Conservation (phyloP, 2,329 filamentous ascomycete genomes). For the Neofusicoccum cordaticola region DNA sequence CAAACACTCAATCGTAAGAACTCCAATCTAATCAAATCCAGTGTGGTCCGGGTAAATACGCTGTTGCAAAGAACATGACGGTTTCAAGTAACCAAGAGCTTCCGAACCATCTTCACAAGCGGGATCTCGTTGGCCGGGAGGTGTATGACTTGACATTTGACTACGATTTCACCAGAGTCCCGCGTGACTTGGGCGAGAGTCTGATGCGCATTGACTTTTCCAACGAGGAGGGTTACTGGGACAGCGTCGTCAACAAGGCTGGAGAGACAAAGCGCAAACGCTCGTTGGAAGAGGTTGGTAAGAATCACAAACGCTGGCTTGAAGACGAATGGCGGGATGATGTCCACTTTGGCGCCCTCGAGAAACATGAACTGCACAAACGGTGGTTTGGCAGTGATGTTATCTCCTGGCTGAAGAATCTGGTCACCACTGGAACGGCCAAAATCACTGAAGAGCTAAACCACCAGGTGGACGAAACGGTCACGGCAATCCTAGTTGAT, state of each 20-base stretch:
- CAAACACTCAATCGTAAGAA: not conserved
- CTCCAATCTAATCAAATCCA: not conserved
- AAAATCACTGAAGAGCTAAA: conserved; percentile 28
- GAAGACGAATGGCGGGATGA: conserved; percentile 41
- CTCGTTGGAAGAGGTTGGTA: conserved; percentile 27
- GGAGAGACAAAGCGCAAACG: conserved; percentile 28
- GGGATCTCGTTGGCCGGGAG: not conserved
- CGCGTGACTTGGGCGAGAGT: conserved; percentile 17
- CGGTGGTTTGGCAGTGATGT: conserved; percentile 36
- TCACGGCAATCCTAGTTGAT: conserved; percentile 26
- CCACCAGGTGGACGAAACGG: conserved; percentile 24
- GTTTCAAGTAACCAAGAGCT: conserved; percentile 24
- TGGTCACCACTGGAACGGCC: conserved; percentile 14
- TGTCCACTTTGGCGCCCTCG: conserved; percentile 27
- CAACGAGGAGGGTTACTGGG: conserved; percentile 20
- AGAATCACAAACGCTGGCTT: conserved; percentile 37
- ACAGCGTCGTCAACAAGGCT: conserved; percentile 18
- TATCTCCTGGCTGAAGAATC: conserved; percentile 29
- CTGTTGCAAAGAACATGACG: conserved; percentile 35
- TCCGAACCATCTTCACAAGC: conserved; percentile 22
- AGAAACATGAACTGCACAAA: conserved; percentile 32
- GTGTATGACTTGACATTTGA: not conserved
- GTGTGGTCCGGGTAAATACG: conserved; percentile 42
- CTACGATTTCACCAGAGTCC: not conserved
- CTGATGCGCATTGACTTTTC: conserved; percentile 20